Evolutionary conservation across 2,329 filamentous ascomycete species (phyloP).

Genomic region (Colletotrichum tamarilloi): DNA sequence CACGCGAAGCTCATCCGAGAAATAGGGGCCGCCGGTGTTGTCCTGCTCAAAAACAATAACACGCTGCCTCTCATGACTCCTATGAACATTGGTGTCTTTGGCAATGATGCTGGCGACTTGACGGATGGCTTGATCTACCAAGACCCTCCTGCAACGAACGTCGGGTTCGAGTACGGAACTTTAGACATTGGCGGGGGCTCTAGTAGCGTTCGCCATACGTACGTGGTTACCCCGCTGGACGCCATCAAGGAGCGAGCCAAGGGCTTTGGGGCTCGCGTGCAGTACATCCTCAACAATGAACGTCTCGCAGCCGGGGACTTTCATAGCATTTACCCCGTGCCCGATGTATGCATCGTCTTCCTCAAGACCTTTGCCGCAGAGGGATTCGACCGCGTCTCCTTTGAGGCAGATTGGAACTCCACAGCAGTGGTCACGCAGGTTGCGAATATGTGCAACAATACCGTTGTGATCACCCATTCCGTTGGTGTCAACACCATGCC

Average conservation of each 20-base stretch:
- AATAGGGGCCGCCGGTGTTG: slow-evolving; percentile 63
- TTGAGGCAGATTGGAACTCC: slow-evolving; percentile 67
- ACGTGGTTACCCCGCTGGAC: slow-evolving; percentile 64
- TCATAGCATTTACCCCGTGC: slow-evolving; percentile 51
- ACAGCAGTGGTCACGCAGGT: slow-evolving; percentile 46
- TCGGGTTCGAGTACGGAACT: background rate
- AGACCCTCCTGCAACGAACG: slow-evolving; percentile 33
- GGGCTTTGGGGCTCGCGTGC: slow-evolving; percentile 50
- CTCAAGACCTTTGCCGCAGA: slow-evolving; percentile 76
- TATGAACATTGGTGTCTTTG: slow-evolving; percentile 46
- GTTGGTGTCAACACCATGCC: slow-evolving; percentile 72
- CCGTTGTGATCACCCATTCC: slow-evolving; percentile 76
- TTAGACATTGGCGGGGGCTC: slow-evolving; percentile 64
- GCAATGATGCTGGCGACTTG: slow-evolving; percentile 38
- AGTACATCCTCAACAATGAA: slow-evolving; percentile 49
- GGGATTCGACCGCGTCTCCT: slow-evolving; percentile 61
- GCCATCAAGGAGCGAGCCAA: slow-evolving; percentile 59
- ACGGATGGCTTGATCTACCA: background rate
- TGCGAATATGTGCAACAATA: slow-evolving; percentile 47
- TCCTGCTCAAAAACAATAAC: slow-evolving; percentile 78
- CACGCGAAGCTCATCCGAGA: slow-evolving; percentile 64
- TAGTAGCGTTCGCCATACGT: slow-evolving; percentile 61
- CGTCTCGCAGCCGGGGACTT: slow-evolving; percentile 51
- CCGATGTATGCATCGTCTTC: slow-evolving; percentile 76
- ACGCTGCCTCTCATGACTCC: slow-evolving; percentile 68